These are phyloP conservation scores for Rosa lucieae DNA, from an alignment of 306 rosid species.

Conservation along the genomic window DNA sequence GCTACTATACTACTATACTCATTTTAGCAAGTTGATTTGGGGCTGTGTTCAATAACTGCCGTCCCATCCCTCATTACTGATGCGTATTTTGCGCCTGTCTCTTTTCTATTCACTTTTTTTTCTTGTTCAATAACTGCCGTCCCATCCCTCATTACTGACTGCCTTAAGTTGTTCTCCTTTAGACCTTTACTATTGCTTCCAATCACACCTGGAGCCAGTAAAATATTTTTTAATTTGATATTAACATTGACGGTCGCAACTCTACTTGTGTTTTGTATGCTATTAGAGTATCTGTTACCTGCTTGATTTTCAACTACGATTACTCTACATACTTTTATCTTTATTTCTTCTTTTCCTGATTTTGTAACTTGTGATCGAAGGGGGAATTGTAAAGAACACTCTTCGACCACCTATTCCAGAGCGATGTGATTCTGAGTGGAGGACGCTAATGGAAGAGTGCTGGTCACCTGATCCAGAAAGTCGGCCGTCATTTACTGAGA, in stretches of 20 bases:
- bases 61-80: no score
- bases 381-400: conserved; percentile 74
- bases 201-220: no score
- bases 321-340: conserved; percentile 8
- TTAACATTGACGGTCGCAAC: neutral
- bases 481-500: conserved; percentile 68
- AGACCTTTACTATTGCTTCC: neutral
- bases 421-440: conserved; percentile 66
- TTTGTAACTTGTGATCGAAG: conserved; percentile 33
- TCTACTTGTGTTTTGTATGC: neutral
- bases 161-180: neutral
- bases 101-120: no score
- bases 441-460: conserved; percentile 69
- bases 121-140: no score
- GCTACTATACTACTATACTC: neutral
- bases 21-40: no score
- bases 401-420: conserved; percentile 65
- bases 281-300: neutral
- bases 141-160: no score
- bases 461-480: conserved; percentile 68
- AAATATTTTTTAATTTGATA: neutral
- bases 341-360: conserved; percentile 19
- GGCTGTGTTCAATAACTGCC: no score
- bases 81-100: no score
- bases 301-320: neutral